Evolutionary conservation across 2,329 filamentous ascomycete genomes (phyloP).

Genomic region (Orbilia oligospora): DNA sequence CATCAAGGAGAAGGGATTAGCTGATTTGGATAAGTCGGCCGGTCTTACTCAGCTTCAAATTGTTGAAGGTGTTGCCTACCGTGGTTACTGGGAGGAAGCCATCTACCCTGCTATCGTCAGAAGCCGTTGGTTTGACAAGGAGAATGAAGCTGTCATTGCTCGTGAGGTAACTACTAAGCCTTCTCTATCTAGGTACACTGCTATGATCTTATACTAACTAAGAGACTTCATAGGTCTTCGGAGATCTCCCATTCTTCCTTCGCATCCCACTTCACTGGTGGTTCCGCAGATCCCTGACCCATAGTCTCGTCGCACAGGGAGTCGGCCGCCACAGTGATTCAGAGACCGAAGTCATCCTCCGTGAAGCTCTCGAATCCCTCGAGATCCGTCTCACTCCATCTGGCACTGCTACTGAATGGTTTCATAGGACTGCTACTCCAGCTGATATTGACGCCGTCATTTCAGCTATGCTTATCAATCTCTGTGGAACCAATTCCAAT

Average conservation of each 20-base stretch:
- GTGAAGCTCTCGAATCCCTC: conserved; percentile 45
- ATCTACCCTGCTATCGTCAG: conserved; percentile 49
- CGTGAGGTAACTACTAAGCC: conserved; percentile 18
- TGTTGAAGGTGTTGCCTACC: conserved; percentile 47
- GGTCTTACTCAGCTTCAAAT: conserved; percentile 38
- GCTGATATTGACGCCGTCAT: conserved; percentile 52
- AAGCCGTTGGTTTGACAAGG: conserved; percentile 49
- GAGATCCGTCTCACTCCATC: conserved; percentile 37
- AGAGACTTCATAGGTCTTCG: conserved; percentile 33
- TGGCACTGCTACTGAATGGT: conserved; percentile 33
- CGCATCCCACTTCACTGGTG: conserved; percentile 54
- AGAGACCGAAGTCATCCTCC: conserved; percentile 50
- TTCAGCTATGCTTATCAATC: conserved; percentile 45
- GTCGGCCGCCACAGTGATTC: conserved; percentile 52
- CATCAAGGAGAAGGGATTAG: conserved; percentile 39
- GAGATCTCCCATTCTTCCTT: conserved; percentile 41
- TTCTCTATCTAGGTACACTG: background rate
- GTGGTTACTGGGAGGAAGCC: conserved; percentile 50
- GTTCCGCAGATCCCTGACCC: conserved; percentile 40
- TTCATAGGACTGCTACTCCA: conserved; percentile 42
- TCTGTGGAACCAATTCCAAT: conserved; percentile 43
- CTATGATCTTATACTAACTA: background rate
- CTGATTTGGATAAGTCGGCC: conserved; percentile 46
- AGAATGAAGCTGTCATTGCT: conserved; percentile 49
- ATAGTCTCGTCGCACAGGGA: conserved; percentile 41